Conservation (phyloP, 345 rosid genomes). For the Noccaea caerulescens region DNA sequence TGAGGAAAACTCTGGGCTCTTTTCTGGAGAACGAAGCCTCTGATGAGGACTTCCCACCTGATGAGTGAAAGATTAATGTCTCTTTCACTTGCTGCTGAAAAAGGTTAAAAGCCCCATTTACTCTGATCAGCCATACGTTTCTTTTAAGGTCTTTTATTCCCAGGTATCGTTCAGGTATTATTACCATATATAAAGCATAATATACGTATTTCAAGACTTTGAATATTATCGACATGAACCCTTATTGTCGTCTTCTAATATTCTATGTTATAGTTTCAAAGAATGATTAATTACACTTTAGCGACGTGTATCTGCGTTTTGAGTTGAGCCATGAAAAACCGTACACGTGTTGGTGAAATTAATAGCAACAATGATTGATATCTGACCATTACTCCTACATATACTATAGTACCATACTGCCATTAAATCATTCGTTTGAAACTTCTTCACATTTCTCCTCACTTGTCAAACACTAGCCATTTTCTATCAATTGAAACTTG, state of each 20-base stretch:
- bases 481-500: not conserved
- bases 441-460: constrained; percentile 5
- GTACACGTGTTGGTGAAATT: constrained; percentile 2
- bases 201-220: constrained; percentile 26
- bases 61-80: constrained; percentile 50
- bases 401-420: not conserved
- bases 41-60: constrained; percentile 68
- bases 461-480: constrained; percentile 2
- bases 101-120: constrained; percentile 2
- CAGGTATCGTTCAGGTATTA: not conserved
- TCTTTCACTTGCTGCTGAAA: not conserved
- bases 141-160: not conserved
- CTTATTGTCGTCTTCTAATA: not conserved
- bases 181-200: not conserved
- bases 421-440: not conserved
- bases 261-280: constrained; percentile 17
- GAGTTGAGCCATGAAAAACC: not conserved
- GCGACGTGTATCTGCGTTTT: not conserved
- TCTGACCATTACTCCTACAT: not conserved
- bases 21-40: constrained; percentile 66
- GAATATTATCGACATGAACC: not conserved
- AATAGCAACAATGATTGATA: not conserved
- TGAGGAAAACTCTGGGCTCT: constrained; percentile 77
- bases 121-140: constrained; percentile 1
- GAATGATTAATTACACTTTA: not conserved